phyloP scores from a whole-genome alignment of 1,139 yeast species.

The Diutina siamensis region DNA sequence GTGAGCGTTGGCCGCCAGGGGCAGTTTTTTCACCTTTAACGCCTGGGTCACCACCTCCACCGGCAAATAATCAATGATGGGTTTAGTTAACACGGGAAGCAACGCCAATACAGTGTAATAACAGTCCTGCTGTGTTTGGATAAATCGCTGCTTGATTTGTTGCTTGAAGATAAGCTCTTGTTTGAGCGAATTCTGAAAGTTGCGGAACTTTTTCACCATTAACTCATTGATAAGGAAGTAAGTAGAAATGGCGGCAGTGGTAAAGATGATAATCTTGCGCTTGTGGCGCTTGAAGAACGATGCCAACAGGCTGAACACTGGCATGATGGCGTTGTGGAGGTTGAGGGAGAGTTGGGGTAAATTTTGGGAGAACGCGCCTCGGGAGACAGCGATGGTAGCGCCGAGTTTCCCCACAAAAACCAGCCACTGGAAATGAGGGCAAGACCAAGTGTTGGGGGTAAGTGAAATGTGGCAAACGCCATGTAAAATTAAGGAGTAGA shows the following conservation, averaged over 20 bases:
- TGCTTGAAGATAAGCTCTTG: conserved; percentile 75
- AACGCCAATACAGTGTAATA: conserved; percentile 75
- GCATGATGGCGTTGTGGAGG: conserved; percentile 18
- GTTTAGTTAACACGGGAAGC: conserved; percentile 63
- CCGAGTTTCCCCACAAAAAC: too few relatives aligned
- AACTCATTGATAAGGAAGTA: conserved; percentile 50
- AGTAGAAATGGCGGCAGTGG: conserved; percentile 46
- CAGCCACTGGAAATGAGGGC: too few relatives aligned
- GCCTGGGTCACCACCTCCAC: conserved; percentile 69
- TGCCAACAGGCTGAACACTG: conserved; percentile 41
- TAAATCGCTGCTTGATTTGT: conserved; percentile 55
- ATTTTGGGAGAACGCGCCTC: neutral
- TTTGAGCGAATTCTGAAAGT: conserved; percentile 55
- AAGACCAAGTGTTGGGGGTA: too few relatives aligned
- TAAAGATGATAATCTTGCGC: conserved; percentile 44
- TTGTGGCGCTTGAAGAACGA: conserved; percentile 52
- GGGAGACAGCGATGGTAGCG: neutral
- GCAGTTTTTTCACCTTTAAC: conserved; percentile 47
- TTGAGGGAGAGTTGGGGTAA: neutral
- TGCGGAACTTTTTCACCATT: conserved; percentile 47
- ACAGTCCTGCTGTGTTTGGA: conserved; percentile 89
- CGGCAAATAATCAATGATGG: conserved; percentile 50
- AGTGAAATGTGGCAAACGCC: too few relatives aligned
- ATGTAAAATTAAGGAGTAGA: too few relatives aligned
- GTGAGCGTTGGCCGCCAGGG: conserved; percentile 9